Evolutionary conservation across 2,329 filamentous ascomycete genomes (phyloP).

Genomic region (Monosporascus sp.): DNA sequence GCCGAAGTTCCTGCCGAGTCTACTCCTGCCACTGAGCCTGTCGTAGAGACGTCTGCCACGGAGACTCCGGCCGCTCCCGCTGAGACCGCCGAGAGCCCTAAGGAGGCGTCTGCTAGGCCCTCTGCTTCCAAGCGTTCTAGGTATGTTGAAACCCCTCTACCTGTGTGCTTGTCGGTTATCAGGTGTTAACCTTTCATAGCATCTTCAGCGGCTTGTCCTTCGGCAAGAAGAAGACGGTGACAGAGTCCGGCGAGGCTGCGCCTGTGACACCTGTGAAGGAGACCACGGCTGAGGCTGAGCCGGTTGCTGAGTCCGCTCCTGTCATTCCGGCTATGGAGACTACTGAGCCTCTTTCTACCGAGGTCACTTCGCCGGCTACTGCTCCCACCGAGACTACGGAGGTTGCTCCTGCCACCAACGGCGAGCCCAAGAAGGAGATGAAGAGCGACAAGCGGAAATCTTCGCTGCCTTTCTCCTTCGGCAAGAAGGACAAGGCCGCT

Average conservation of each 20-base stretch:
- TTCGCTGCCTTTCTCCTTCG: conserved; percentile 66
- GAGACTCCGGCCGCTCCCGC: conserved; percentile 26
- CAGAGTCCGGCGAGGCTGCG: conserved; percentile 31
- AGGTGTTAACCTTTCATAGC: conserved; percentile 25
- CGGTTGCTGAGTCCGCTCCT: conserved; percentile 47
- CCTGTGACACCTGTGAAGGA: conserved; percentile 39
- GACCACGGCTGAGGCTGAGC: conserved; percentile 21
- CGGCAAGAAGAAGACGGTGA: conserved; percentile 53
- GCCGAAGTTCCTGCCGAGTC: conserved; percentile 22
- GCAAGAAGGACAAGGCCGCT: conserved; percentile 66
- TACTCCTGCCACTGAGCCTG: conserved; percentile 29
- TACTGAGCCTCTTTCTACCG: conserved; percentile 49
- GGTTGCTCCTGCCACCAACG: conserved; percentile 38
- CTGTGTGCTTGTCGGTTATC: conserved; percentile 3
- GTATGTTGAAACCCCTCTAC: conserved; percentile 30
- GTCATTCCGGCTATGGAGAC: conserved; percentile 56
- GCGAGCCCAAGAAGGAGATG: conserved; percentile 55
- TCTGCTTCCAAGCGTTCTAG: conserved; percentile 46
- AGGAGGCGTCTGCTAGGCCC: conserved; percentile 32
- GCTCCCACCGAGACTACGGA: conserved; percentile 44
- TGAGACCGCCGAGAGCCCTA: conserved; percentile 26
- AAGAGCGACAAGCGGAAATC: conserved; percentile 80
- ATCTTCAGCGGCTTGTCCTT: conserved; percentile 50
- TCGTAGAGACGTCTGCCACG: conserved; percentile 27
- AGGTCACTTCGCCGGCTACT: conserved; percentile 44